A percentile compares a stretch with the other conserved stretches of the same genome.
phyloP scores from a whole-genome alignment of 257 asterid species.

The Thymus quinquecostatus region DNA sequence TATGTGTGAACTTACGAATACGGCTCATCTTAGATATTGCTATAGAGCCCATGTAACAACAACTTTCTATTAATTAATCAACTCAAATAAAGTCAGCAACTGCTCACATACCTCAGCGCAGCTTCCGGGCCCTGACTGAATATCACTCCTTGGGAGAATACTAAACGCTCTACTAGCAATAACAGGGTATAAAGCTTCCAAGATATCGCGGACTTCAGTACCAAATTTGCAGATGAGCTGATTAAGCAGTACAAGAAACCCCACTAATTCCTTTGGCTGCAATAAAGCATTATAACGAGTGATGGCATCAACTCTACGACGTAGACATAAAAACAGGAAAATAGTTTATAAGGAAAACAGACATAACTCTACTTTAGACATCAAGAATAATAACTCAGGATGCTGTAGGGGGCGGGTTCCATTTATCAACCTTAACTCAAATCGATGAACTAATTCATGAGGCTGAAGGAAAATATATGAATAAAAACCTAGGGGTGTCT shows the following conservation, averaged over 20 bases:
- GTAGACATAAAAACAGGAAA: neutral
- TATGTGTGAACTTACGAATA: neutral
- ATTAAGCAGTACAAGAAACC: conserved; percentile 78
- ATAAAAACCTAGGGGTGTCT: no score
- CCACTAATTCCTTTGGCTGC: conserved; percentile 95
- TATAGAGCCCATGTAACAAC: neutral
- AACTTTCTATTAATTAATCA: conserved; percentile 3
- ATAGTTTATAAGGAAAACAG: neutral
- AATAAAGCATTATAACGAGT: conserved; percentile 27
- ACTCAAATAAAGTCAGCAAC: conserved; percentile 14
- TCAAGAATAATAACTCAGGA: conserved; percentile 7
- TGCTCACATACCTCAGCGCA: conserved; percentile 72
- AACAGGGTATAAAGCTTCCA: conserved; percentile 86
- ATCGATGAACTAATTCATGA: neutral
- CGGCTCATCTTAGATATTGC: neutral
- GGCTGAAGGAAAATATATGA: neutral
- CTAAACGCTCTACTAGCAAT: conserved; percentile 68
- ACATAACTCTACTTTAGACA: neutral
- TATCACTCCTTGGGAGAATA: conserved; percentile 73
- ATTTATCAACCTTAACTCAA: conserved; percentile 17
- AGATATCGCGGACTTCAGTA: conserved; percentile 60
- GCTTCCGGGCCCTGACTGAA: conserved; percentile 78
- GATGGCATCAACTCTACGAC: conserved; percentile 21
- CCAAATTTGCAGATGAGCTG: conserved; percentile 94
- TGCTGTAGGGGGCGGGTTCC: neutral